Evolutionary conservation across 495 filamentous ascomycete genomes (phyloP), one percentile per base, ranked within the genome.

Genomic region (Podospora pseudopauciseta): DNA sequence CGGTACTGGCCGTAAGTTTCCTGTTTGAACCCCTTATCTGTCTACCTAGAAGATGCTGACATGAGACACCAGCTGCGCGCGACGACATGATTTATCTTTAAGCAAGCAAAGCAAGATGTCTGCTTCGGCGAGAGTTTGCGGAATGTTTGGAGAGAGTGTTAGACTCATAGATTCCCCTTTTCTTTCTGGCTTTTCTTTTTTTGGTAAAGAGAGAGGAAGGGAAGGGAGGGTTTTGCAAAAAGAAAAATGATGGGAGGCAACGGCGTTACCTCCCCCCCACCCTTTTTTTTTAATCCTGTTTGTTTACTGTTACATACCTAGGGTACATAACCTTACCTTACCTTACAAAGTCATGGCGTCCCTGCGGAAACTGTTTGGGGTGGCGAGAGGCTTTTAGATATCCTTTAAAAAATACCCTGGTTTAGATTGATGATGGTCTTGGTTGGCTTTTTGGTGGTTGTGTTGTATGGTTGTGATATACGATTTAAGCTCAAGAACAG

Each of bases 1-100:
- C 73, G 92, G 92, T 15, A 92, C 90, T 19, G 93, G 92, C 9
- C 92, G 70, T 71, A 71, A 68, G 70, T 34, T n/a, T 28, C 34
- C 26, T 56, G 7, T 3, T 34, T 27, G 9, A n/a, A 20, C 44
- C 4, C 44, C 4, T 13, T 1, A 19, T 7, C 5, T 23, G 1
- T 23, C 23, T 23, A 23, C 23, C 23, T 1, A 23, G 23, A 23
- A 23, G 39, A 39, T 26, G 30, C n/a, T 55, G 1, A 57, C 67
- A 64, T 61, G 9, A 20, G 19, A 6, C 16, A 9, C 27, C 19
- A 71, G 70, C 70, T 63, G 64, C 64, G 28, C 66, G 70, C 53
- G 70, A 71, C 39, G 70, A 71, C 64, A 71, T 71, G 70, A 71
- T 71, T 59, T 71, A 67, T 67, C 70, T 68, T 5, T 71, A 30